These are phyloP conservation scores for Epichloe hybrida DNA, from an alignment of 2,329 filamentous ascomycete genomes.

Conservation along the genomic window DNA sequence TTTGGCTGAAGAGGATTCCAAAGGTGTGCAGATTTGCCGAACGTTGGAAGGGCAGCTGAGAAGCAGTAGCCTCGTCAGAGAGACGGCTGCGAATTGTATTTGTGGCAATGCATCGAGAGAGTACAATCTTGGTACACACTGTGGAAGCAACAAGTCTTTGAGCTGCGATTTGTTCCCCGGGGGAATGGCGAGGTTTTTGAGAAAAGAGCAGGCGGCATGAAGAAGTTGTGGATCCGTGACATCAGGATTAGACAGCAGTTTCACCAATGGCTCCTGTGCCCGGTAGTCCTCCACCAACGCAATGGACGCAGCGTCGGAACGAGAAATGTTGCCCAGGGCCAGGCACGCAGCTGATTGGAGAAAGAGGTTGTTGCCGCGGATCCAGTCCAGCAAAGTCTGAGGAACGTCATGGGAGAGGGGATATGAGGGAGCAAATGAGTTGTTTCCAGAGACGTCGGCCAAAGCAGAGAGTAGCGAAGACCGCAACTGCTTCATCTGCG, in stretches of 20 bases:
- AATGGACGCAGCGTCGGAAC: constrained; percentile 40
- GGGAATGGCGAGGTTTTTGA: constrained; percentile 52
- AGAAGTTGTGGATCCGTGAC: constrained; percentile 36
- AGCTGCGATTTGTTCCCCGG: constrained; percentile 38
- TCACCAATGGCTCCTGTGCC: constrained; percentile 30
- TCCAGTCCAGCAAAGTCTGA: constrained; percentile 33
- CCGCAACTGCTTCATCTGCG: constrained; percentile 33
- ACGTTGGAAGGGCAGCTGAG: constrained; percentile 40
- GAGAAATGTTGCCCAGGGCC: constrained; percentile 46
- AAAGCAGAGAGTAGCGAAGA: constrained; percentile 36
- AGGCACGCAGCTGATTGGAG: constrained; percentile 47
- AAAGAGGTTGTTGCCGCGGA: constrained; percentile 24
- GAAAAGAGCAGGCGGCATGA: constrained; percentile 44
- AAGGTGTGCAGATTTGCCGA: constrained; percentile 29
- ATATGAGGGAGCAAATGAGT: constrained; percentile 29
- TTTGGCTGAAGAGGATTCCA: constrained; percentile 15
- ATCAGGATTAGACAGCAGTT: constrained; percentile 27
- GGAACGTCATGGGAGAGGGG: constrained; percentile 29
- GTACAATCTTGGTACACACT: constrained; percentile 40
- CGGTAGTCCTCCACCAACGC: constrained; percentile 32
- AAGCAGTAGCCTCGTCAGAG: constrained; percentile 42
- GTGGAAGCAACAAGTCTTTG: constrained; percentile 31
- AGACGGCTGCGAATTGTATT: constrained; percentile 46
- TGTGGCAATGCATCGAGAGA: constrained; percentile 36
- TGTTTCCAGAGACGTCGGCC: constrained; percentile 38